phyloP scores from a whole-genome alignment of 176 grass and related monocot species.

The Chloris gayana region DNA sequence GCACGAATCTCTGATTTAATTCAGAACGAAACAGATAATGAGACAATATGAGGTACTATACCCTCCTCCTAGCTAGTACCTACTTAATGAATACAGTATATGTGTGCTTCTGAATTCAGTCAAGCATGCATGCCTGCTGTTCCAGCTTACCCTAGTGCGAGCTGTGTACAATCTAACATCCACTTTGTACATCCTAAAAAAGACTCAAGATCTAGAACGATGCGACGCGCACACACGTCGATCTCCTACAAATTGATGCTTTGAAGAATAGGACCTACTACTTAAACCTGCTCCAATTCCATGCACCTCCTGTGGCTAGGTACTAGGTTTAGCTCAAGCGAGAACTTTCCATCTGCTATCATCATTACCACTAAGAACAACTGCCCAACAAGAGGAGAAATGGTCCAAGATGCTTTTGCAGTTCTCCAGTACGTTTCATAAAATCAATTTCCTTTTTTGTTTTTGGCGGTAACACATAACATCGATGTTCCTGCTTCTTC shows the following conservation, averaged over 20 bases:
- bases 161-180: not conserved
- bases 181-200: not conserved
- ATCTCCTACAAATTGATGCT: slow-evolving; percentile 21
- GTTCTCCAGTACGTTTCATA: slow-evolving; percentile 13
- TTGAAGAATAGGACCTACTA: not conserved
- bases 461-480: not conserved
- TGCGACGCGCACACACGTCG: not conserved
- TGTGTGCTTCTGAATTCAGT: not conserved
- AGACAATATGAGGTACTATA: no score
- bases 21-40: no score
- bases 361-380: slow-evolving; percentile 19
- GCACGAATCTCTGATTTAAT: no score
- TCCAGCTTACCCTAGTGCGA: no score
- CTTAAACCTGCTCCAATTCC: slow-evolving; percentile 19
- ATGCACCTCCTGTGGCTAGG: not conserved
- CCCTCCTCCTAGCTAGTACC: no score
- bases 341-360: not conserved
- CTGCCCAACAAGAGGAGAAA: not conserved
- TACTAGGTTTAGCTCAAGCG: slow-evolving; percentile 14
- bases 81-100: no score
- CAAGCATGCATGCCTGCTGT: not conserved
- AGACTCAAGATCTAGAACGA: slow-evolving; percentile 18
- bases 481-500: not conserved
- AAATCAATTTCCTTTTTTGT: not conserved
- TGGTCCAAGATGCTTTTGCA: slow-evolving; percentile 24